Conservation (phyloP, 176 grass and related monocot genomes). For the Avena sativa region DNA sequence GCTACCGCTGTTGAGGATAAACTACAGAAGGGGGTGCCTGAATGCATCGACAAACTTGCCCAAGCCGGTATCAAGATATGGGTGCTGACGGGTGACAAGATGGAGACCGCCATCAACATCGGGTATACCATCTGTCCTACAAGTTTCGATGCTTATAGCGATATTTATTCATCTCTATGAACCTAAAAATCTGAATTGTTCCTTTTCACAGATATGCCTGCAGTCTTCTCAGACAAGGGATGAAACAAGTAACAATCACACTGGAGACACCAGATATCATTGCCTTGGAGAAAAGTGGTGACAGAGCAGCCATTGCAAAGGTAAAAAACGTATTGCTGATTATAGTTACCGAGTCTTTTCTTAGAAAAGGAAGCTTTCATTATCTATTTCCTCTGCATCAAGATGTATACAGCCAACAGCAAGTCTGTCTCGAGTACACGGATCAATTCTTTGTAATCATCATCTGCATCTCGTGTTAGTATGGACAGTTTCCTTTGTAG, state of each 20-base stretch:
- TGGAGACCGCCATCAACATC: conserved; percentile 98
- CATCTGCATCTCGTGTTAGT: too few relatives aligned
- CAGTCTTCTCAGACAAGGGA: conserved; percentile 90
- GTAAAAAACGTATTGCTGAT: conserved; percentile 31
- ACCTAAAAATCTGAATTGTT: conserved; percentile 21
- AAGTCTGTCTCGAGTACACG: too few relatives aligned
- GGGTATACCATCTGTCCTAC: conserved; percentile 49
- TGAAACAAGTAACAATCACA: conserved; percentile 90
- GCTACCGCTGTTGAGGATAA: conserved; percentile 94
- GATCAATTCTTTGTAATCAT: too few relatives aligned
- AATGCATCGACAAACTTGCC: conserved; percentile 96
- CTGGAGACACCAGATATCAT: conserved; percentile 73
- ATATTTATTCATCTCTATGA: neutral
- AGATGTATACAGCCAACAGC: too few relatives aligned
- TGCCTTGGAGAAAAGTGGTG: conserved; percentile 67
- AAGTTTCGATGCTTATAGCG: neutral
- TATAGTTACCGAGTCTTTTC: neutral
- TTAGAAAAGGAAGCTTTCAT: too few relatives aligned
- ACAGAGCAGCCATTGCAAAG: conserved; percentile 62
- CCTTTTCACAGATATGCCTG: conserved; percentile 74
- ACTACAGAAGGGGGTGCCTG: conserved; percentile 92
- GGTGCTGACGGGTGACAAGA: conserved; percentile 96
- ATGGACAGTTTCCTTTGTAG: neutral
- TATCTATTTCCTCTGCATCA: too few relatives aligned
- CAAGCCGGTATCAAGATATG: conserved; percentile 98